phyloP scores from a whole-genome alignment of 2,329 filamentous ascomycete genomes.

The Parastagonospora nodorum region DNA sequence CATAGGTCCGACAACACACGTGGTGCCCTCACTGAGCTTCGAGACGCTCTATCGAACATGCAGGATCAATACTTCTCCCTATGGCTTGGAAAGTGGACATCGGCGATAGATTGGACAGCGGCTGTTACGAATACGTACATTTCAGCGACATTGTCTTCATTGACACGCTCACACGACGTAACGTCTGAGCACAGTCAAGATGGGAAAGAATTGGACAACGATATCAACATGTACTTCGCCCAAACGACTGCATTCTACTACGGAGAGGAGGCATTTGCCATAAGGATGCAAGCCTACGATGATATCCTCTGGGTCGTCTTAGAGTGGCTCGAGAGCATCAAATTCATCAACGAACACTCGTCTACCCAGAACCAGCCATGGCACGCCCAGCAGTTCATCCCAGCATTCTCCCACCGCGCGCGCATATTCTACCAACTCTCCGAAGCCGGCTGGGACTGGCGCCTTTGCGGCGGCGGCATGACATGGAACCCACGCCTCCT shows the following conservation, averaged over 20 bases:
- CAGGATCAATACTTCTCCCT: constrained; percentile 78
- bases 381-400: constrained; percentile 77
- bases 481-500: constrained; percentile 76
- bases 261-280: constrained; percentile 76
- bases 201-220: constrained; percentile 64
- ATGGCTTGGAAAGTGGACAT: constrained; percentile 81
- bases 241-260: constrained; percentile 82
- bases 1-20: not conserved
- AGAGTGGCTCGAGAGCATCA: constrained; percentile 82
- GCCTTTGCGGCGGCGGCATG: constrained; percentile 85
- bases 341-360: constrained; percentile 75
- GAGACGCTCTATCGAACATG: constrained; percentile 71
- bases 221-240: constrained; percentile 81
- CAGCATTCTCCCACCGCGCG: constrained; percentile 80
- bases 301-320: constrained; percentile 96
- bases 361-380: constrained; percentile 59
- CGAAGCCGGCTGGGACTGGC: constrained; percentile 77
- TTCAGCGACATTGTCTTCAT: constrained; percentile 71
- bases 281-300: constrained; percentile 82
- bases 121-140: constrained; percentile 83
- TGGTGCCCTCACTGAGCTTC: constrained; percentile 42
- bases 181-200: constrained; percentile 48
- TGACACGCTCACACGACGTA: constrained; percentile 60
- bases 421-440: constrained; percentile 86
- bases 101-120: constrained; percentile 89